Conservation (phyloP, 2,329 filamentous ascomycete genomes). For the Helminthosporium solani region DNA sequence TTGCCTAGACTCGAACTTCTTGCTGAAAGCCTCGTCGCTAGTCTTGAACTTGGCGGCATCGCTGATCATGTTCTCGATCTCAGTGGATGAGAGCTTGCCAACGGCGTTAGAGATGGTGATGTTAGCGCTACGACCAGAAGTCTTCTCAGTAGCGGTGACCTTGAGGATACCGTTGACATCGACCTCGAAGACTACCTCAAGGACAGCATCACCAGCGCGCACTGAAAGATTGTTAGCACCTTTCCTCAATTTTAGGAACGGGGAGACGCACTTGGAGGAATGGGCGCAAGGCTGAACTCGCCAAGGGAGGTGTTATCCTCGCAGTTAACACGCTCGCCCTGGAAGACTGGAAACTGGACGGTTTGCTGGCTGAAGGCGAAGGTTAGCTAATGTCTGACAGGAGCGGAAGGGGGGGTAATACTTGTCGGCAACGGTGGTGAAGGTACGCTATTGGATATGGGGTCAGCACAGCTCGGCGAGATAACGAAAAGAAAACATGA, state of each 20-base stretch:
- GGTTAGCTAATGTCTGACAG: slow-evolving; percentile 3
- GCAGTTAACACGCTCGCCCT: slow-evolving; percentile 97
- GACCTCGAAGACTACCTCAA: slow-evolving; percentile 98
- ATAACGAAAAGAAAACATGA: slow-evolving; percentile 5
- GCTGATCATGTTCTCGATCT: slow-evolving; percentile 98
- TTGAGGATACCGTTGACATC: slow-evolving; percentile 99
- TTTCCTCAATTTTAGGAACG: slow-evolving; percentile 49
- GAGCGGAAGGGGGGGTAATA: slow-evolving; percentile 44
- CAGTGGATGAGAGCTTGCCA: slow-evolving; percentile 88
- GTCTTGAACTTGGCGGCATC: slow-evolving; percentile 99
- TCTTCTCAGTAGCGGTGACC: slow-evolving; percentile 99
- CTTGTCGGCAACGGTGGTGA: slow-evolving; percentile 77
- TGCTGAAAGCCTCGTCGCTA: slow-evolving; percentile 97
- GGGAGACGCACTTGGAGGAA: slow-evolving; percentile 63
- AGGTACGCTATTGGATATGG: slow-evolving; percentile 53
- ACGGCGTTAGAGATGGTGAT: slow-evolving; percentile 99
- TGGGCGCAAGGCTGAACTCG: slow-evolving; percentile 94
- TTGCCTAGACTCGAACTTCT: slow-evolving; percentile 98
- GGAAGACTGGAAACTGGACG: slow-evolving; percentile 88
- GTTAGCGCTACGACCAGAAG: slow-evolving; percentile 95
- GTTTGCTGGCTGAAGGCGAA: slow-evolving; percentile 54
- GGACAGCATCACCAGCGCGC: slow-evolving; percentile 92
- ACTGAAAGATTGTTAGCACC: slow-evolving; percentile 81
- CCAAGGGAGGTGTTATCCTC: slow-evolving; percentile 97
- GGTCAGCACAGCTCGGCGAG: background rate